A percentile compares a stretch with the other conserved stretches of the same genome.
phyloP scores from a whole-genome alignment of 306 rosid genomes.

The Cicer judaicum region DNA sequence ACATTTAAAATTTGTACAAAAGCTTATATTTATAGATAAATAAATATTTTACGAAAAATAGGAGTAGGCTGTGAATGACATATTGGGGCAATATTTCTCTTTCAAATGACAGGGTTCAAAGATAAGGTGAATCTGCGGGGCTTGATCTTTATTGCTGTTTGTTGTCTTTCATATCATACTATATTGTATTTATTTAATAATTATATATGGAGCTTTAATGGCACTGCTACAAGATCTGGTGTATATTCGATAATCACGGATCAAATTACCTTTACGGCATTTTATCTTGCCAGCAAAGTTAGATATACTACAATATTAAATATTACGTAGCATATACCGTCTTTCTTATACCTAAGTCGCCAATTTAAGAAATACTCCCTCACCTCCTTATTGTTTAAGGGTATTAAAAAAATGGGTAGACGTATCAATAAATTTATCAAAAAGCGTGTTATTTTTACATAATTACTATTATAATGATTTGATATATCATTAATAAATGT shows the following conservation, averaged over 20 bases:
- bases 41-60: not conserved
- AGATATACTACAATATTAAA: no score
- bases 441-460: no score
- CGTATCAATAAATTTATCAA: no score
- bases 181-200: slow-evolving; percentile 1
- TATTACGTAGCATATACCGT: no score
- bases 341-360: no score
- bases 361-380: no score
- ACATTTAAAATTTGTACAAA: no score
- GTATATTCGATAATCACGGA: slow-evolving; percentile 40
- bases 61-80: slow-evolving; percentile 39
- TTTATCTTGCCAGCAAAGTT: slow-evolving; percentile 28
- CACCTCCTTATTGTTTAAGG: no score
- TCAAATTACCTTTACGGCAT: slow-evolving; percentile 13
- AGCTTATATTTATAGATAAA: no score
- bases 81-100: slow-evolving; percentile 32
- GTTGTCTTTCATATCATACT: slow-evolving; percentile 28
- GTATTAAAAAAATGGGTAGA: no score
- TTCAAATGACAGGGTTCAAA: slow-evolving; percentile 45
- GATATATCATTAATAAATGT: no score
- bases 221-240: not conserved
- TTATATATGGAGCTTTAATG: not conserved
- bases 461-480: no score
- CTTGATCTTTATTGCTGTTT: slow-evolving; percentile 33
- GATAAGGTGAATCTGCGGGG: slow-evolving; percentile 37